Percentiles rank a stretch among this genome's conserved stretches.
These are phyloP conservation scores for Mycogone perniciosa DNA, from an alignment of 2,329 filamentous ascomycete genomes.

Conservation along the genomic window DNA sequence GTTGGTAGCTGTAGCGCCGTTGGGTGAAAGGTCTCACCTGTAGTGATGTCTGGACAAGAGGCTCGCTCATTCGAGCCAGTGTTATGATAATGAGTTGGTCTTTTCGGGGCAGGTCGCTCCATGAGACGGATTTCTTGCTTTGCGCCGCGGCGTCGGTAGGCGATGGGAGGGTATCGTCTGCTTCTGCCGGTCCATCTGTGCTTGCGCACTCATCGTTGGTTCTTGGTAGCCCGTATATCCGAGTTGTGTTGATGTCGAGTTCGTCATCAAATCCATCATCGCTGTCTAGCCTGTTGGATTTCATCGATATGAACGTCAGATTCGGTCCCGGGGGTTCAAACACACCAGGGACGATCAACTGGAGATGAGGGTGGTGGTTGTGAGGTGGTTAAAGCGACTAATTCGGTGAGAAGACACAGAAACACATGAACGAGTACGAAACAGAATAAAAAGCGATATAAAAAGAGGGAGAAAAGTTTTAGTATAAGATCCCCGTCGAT, in stretches of 20 bases:
- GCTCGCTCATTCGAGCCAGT: conserved; percentile 73
- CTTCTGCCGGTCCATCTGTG: conserved; percentile 2
- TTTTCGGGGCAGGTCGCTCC: conserved; percentile 69
- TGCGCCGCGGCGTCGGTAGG: background rate
- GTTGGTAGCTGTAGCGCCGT: background rate
- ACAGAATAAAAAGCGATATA: too few relatives aligned
- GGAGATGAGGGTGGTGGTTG: too few relatives aligned
- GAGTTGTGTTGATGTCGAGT: conserved; percentile 4
- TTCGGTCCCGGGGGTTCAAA: conserved; percentile 2
- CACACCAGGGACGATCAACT: too few relatives aligned
- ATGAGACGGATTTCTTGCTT: conserved; percentile 31
- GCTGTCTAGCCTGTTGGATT: conserved; percentile 13
- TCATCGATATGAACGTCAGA: conserved; percentile 17
- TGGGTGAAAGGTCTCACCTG: conserved; percentile 28
- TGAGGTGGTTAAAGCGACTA: too few relatives aligned
- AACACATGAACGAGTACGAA: too few relatives aligned
- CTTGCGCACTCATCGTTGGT: background rate
- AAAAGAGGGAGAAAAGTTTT: background rate
- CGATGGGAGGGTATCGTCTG: conserved; percentile 1
- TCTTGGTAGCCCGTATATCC: background rate
- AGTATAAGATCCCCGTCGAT: background rate
- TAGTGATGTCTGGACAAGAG: conserved; percentile 71
- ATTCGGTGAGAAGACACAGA: too few relatives aligned
- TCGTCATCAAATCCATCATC: conserved; percentile 14
- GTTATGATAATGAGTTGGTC: conserved; percentile 72